A percentile compares a stretch with the other conserved stretches of the same genome.
Conservation (phyloP, 2,329 filamentous ascomycete species). For the Diaporthe vexans region DNA sequence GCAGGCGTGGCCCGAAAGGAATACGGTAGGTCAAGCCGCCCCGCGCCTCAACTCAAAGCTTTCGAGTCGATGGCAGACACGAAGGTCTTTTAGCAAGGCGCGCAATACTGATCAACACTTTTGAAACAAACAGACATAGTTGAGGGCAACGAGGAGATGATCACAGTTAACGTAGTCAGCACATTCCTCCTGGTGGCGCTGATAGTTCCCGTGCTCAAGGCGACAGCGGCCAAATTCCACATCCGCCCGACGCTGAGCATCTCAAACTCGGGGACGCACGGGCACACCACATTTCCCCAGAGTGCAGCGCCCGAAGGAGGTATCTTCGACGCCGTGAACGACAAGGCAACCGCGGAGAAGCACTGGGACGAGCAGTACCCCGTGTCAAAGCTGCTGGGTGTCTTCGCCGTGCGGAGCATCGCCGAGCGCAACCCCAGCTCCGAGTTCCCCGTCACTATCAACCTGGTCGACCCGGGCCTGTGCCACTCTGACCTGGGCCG, state of each 20-base stretch:
- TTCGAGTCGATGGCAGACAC: no score
- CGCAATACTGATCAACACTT: no score
- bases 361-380: constrained; percentile 46
- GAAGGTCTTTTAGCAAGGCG: no score
- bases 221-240: constrained; percentile 42
- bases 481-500: constrained; percentile 45
- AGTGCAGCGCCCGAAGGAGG: neutral
- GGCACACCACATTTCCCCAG: constrained; percentile 43
- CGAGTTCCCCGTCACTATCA: constrained; percentile 50
- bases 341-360: neutral
- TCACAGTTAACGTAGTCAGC: constrained; percentile 51
- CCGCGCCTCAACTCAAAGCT: no score
- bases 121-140: neutral
- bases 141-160: constrained; percentile 31
- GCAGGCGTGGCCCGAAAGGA: constrained; percentile 31
- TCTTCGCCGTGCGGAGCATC: constrained; percentile 50
- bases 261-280: constrained; percentile 43
- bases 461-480: constrained; percentile 51
- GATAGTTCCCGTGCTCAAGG: constrained; percentile 50
- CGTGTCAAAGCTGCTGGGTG: constrained; percentile 52
- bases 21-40: no score
- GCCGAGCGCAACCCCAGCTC: constrained; percentile 36
- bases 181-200: constrained; percentile 49
- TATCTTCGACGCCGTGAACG: constrained; percentile 40
- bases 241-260: constrained; percentile 43